A percentile compares a stretch with the other conserved stretches of the same genome.
Conservation (phyloP, 768 basidiomycete genomes). For the Galerina marginata region DNA sequence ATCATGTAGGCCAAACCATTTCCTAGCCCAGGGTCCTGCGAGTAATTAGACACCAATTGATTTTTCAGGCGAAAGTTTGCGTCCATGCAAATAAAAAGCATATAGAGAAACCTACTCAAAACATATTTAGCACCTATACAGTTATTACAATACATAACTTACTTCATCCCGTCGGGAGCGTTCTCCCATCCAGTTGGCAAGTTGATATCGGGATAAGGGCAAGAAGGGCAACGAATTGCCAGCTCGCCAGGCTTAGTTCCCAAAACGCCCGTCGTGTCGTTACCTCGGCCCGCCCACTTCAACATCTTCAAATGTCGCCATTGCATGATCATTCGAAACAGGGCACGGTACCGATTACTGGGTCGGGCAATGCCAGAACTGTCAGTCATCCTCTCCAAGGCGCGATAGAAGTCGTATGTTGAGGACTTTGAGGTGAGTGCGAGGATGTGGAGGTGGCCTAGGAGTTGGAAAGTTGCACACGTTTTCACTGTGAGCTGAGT, state of each 20-base stretch:
- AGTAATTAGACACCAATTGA: slow-evolving; percentile 2
- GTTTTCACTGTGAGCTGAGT: background rate
- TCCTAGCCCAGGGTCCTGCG: background rate
- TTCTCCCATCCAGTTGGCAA: slow-evolving; percentile 3
- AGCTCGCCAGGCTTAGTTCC: slow-evolving; percentile 20
- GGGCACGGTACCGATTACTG: background rate
- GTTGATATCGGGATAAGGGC: slow-evolving; percentile 28
- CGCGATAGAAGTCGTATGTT: background rate
- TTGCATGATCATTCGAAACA: slow-evolving; percentile 7
- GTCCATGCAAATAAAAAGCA: background rate
- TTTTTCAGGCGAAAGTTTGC: background rate
- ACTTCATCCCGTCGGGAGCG: background rate
- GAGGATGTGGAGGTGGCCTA: slow-evolving; percentile 1
- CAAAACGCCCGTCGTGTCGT: slow-evolving; percentile 9
- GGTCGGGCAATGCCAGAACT: background rate
- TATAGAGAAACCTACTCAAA: background rate
- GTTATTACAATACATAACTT: background rate
- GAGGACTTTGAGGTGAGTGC: slow-evolving; percentile 2
- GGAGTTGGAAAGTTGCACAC: background rate
- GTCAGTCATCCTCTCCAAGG: slow-evolving; percentile 1
- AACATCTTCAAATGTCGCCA: slow-evolving; percentile 29
- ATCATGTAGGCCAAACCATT: background rate
- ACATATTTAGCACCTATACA: background rate
- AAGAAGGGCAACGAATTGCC: slow-evolving; percentile 31
- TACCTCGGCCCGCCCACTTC: slow-evolving; percentile 27